These are phyloP conservation scores for Ophiostoma sp. DNA, from an alignment of 2,329 filamentous ascomycete genomes.

Conservation along the genomic window DNA sequence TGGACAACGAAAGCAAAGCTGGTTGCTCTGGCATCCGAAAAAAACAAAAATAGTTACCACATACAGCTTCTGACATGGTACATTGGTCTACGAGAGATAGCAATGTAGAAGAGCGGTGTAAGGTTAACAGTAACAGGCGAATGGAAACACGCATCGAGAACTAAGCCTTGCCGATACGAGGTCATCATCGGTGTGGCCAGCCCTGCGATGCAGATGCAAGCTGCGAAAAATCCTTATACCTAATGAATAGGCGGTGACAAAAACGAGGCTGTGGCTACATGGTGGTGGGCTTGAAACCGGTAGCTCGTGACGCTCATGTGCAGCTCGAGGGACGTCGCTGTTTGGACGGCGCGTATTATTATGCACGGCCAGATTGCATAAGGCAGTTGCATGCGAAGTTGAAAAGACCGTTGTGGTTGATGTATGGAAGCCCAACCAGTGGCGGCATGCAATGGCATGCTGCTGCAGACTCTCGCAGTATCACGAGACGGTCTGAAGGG, in stretches of 20 bases:
- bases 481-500: not conserved
- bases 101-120: no score
- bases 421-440: not conserved
- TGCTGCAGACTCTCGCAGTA: not conserved
- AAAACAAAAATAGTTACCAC: no score
- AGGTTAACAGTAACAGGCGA: no score
- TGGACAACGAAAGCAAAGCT: no score
- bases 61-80: no score
- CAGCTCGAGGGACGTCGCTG: not conserved
- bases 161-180: no score
- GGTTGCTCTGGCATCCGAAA: no score
- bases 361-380: not conserved
- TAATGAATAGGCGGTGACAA: not conserved
- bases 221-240: no score
- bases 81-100: no score
- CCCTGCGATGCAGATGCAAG: no score
- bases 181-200: not conserved
- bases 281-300: not conserved
- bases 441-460: not conserved
- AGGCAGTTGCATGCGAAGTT: not conserved
- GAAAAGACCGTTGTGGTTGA: not conserved
- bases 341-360: not conserved
- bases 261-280: not conserved
- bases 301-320: not conserved
- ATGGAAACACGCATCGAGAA: no score